These are phyloP conservation scores for Grifola frondosa DNA, from an alignment of 1,284 basidiomycete genomes.

Conservation along the genomic window DNA sequence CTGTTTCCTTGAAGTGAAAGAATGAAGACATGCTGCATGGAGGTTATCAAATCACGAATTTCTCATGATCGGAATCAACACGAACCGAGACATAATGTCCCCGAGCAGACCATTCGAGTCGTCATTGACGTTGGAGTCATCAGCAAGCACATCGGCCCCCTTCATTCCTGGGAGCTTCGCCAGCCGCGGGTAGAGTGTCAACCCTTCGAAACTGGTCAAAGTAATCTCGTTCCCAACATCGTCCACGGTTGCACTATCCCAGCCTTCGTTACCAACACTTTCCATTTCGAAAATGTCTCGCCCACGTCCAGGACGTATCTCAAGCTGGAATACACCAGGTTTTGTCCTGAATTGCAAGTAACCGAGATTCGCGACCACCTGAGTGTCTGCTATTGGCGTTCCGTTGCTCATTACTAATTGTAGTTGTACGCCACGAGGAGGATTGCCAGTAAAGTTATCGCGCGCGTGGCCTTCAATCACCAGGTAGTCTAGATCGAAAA, in stretches of 20 bases:
- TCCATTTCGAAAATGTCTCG: constrained; percentile 80
- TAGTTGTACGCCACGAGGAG: constrained; percentile 84
- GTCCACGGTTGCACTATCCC: constrained; percentile 71
- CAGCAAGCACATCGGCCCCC: constrained; percentile 69
- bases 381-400: constrained; percentile 73
- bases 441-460: constrained; percentile 58
- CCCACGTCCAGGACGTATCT: constrained; percentile 82
- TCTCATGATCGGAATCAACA: too few relatives aligned
- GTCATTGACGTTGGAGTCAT: constrained; percentile 25
- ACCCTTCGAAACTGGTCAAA: constrained; percentile 83
- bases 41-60: constrained; percentile 4
- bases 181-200: constrained; percentile 86
- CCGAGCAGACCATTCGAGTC: constrained; percentile 41
- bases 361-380: constrained; percentile 92
- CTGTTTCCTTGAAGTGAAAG: constrained; percentile 32
- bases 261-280: constrained; percentile 82
- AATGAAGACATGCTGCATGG: constrained; percentile 52
- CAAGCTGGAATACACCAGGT: constrained; percentile 84
- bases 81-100: constrained; percentile 51
- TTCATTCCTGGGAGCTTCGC: constrained; percentile 77
- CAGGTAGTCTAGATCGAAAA: constrained; percentile 88
- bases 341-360: constrained; percentile 95
- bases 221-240: constrained; percentile 71
- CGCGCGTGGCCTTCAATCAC: constrained; percentile 94
- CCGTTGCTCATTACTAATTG: constrained; percentile 62